These are phyloP conservation scores for Mortierella hygrophila DNA, from an alignment of 192 early-diverging fungal species.

Conservation along the genomic window DNA sequence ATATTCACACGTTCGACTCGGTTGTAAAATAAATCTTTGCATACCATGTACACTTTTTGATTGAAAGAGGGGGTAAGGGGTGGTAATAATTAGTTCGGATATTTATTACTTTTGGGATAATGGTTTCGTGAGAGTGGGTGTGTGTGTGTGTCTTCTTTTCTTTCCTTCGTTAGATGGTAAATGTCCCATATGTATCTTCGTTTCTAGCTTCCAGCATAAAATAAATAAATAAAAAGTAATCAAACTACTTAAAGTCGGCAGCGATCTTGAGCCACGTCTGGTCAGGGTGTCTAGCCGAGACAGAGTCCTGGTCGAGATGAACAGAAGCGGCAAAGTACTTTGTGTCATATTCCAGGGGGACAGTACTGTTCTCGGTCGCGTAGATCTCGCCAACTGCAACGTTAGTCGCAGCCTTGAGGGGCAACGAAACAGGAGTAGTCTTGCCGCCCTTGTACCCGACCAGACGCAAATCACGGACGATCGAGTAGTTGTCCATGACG, in stretches of 20 bases:
- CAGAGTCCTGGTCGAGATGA: constrained; percentile 39
- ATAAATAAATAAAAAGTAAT: background rate
- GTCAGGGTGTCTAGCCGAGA: constrained; percentile 44
- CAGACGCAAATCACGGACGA: constrained; percentile 19
- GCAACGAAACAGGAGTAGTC: constrained; percentile 6
- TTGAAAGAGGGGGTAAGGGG: too few species aligned
- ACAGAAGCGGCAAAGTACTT: constrained; percentile 36
- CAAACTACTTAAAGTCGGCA: constrained; percentile 26
- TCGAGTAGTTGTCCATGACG: constrained; percentile 45
- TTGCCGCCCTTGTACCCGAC: constrained; percentile 28
- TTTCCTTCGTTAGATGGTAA: background rate
- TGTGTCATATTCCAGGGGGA: constrained; percentile 48
- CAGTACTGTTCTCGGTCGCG: constrained; percentile 36
- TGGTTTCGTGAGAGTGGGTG: too few species aligned
- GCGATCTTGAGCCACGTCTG: constrained; percentile 47
- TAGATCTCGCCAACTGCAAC: constrained; percentile 48
- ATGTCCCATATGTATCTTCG: too few species aligned
- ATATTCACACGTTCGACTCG: background rate
- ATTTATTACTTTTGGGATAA: too few species aligned
- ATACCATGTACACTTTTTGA: too few species aligned
- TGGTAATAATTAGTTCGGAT: too few species aligned
- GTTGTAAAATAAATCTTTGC: too few species aligned
- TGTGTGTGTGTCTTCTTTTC: background rate
- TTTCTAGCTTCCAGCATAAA: background rate
- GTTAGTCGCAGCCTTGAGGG: constrained; percentile 5